Percentiles rank a stretch among this genome's conserved stretches.
These are phyloP conservation scores for Ceratobasidium sp. DNA, from an alignment of 1,284 basidiomycete genomes.

Conservation along the genomic window DNA sequence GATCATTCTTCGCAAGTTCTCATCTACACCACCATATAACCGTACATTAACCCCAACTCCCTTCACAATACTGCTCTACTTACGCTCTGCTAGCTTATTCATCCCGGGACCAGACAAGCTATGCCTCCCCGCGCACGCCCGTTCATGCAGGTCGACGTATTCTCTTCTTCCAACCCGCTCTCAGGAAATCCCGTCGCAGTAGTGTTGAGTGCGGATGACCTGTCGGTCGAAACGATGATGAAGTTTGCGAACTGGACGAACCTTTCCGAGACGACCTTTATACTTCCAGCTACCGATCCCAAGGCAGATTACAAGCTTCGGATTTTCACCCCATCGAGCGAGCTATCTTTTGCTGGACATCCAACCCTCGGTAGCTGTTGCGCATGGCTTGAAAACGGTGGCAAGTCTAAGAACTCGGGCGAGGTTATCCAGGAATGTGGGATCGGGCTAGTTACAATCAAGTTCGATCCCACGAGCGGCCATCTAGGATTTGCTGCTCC, in stretches of 20 bases:
- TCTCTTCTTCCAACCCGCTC: conserved; percentile 4
- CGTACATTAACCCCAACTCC: no score
- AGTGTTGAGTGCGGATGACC: not conserved
- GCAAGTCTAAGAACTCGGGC: not conserved
- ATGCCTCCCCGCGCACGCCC: not conserved
- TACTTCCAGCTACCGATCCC: conserved; percentile 12
- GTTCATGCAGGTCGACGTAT: conserved; percentile 26
- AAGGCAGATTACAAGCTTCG: conserved; percentile 28
- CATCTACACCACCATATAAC: no score
- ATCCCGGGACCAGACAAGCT: no score
- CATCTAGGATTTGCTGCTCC: conserved; percentile 8
- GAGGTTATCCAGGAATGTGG: conserved; percentile 11
- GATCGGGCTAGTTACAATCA: conserved; percentile 8
- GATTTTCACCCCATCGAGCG: no score
- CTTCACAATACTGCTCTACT: no score
- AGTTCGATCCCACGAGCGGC: not conserved
- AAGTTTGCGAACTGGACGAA: conserved; percentile 10
- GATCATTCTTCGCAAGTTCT: no score
- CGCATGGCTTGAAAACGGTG: conserved; percentile 6
- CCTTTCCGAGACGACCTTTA: conserved; percentile 15
- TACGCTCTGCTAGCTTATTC: no score
- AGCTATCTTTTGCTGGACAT: no score
- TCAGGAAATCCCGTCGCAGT: conserved; percentile 20
- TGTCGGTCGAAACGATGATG: conserved; percentile 5
- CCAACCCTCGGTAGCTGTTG: conserved; percentile 14